Evolutionary conservation across 257 asterid genomes (phyloP).

Genomic region (Penstemon barbatus): DNA sequence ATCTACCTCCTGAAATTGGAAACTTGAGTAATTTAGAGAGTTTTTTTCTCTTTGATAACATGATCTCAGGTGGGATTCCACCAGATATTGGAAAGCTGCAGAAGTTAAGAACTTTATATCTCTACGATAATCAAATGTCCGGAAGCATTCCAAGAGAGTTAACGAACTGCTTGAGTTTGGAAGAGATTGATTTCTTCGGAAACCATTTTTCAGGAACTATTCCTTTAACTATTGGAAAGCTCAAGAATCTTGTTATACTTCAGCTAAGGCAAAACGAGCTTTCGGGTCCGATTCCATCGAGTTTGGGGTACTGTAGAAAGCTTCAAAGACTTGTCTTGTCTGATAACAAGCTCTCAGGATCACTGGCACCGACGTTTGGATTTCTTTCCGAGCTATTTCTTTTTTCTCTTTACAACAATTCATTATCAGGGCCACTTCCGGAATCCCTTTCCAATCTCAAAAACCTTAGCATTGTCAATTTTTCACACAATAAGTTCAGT

Average conservation of each 20-base stretch:
- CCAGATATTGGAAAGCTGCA: conserved; percentile 66
- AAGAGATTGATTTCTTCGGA: conserved; percentile 72
- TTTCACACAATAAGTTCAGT: conserved; percentile 62
- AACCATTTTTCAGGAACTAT: conserved; percentile 66
- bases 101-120: conserved; percentile 51
- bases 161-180: conserved; percentile 64
- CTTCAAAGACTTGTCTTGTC: conserved; percentile 66
- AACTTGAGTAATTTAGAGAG: conserved; percentile 58
- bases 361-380: conserved; percentile 65
- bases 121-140: conserved; percentile 77
- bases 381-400: conserved; percentile 60
- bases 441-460: conserved; percentile 63
- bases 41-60: conserved; percentile 64
- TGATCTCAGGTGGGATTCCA: conserved; percentile 67
- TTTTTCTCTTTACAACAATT: conserved; percentile 80
- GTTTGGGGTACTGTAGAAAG: conserved; percentile 80
- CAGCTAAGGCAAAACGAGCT: conserved; percentile 75
- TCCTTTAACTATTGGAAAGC: conserved; percentile 77
- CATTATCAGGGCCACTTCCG: conserved; percentile 79
- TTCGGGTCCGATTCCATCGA: conserved; percentile 69
- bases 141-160: conserved; percentile 71
- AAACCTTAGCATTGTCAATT: conserved; percentile 67
- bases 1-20: conserved; percentile 63
- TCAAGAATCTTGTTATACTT: conserved; percentile 60
- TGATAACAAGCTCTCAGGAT: conserved; percentile 80